These are phyloP conservation scores for Penicillium roqueforti DNA, from an alignment of 495 filamentous ascomycete genomes.

Conservation along the genomic window DNA sequence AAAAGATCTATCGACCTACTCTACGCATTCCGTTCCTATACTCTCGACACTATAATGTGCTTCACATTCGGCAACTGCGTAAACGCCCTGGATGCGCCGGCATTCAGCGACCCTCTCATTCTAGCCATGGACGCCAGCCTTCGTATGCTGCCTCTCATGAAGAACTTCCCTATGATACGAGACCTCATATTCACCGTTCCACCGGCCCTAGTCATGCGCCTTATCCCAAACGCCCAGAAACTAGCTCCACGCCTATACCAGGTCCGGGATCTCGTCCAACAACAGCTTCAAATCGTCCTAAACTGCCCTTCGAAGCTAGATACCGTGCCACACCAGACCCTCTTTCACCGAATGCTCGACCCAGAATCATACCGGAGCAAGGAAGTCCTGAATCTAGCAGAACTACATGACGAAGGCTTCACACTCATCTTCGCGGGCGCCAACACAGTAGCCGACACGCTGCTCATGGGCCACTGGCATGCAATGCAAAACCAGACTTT, in stretches of 20 bases:
- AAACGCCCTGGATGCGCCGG: conserved; percentile 4
- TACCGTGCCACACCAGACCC: conserved; percentile 1
- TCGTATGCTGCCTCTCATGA: neutral
- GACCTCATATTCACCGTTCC: conserved; percentile 1
- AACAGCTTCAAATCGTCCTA: conserved; percentile 3
- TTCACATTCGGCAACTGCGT: conserved; percentile 6
- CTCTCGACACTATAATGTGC: conserved; percentile 7
- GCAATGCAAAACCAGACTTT: neutral
- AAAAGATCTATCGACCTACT: conserved; percentile 2
- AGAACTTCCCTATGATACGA: conserved; percentile 4
- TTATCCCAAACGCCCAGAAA: neutral
- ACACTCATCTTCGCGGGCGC: conserved; percentile 7
- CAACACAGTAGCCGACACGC: conserved; percentile 6
- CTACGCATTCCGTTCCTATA: conserved; percentile 5
- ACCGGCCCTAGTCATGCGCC: conserved; percentile 1
- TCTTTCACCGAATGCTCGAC: conserved; percentile 7
- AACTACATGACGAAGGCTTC: conserved; percentile 4
- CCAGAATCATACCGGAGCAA: conserved; percentile 4
- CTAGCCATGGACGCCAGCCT: conserved; percentile 6
- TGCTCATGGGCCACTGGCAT: conserved; percentile 8
- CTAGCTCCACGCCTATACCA: conserved; percentile 5
- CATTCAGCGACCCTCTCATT: conserved; percentile 5
- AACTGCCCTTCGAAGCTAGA: conserved; percentile 4
- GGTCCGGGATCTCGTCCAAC: conserved; percentile 6
- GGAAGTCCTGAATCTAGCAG: neutral